phyloP scores from a whole-genome alignment of 768 basidiomycete species.

The Pisolithus orientalis region DNA sequence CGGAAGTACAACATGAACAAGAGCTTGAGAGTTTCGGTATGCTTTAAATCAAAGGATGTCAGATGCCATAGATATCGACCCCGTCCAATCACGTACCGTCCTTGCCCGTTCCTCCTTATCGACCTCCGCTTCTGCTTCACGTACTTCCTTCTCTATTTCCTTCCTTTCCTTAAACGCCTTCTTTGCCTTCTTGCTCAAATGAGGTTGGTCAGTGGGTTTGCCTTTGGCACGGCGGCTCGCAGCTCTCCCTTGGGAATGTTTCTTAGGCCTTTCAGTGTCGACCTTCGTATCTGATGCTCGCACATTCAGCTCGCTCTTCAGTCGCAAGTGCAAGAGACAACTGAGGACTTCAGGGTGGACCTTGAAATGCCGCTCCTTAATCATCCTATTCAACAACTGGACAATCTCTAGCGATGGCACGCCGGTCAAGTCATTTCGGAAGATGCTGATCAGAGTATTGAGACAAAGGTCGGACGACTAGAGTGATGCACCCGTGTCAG shows the following conservation, averaged over 20 bases:
- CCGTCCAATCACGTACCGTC: constrained; percentile 49
- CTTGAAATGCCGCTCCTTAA: constrained; percentile 87
- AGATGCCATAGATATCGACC: constrained; percentile 5
- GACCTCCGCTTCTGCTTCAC: constrained; percentile 90
- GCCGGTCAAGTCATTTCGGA: constrained; percentile 78
- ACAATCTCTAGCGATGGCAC: constrained; percentile 81
- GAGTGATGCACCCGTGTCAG: constrained; percentile 8
- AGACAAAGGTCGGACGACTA: constrained; percentile 86
- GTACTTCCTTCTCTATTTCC: constrained; percentile 43
- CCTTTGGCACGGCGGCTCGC: constrained; percentile 22
- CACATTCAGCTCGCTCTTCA: constrained; percentile 79
- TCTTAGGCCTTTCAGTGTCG: constrained; percentile 44
- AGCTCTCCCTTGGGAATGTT: constrained; percentile 38
- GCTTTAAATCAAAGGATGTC: constrained; percentile 41
- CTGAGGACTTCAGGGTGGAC: constrained; percentile 86
- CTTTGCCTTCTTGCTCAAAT: constrained; percentile 84
- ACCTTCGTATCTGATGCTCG: constrained; percentile 67
- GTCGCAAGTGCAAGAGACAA: constrained; percentile 77
- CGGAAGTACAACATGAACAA: constrained; percentile 96
- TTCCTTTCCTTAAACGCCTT: constrained; percentile 84
- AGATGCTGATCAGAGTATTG: constrained; percentile 72
- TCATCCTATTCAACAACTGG: constrained; percentile 88
- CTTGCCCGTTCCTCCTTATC: constrained; percentile 84
- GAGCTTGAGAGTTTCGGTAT: constrained; percentile 97
- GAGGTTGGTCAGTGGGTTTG: constrained; percentile 55